Evolutionary conservation across 2,329 filamentous ascomycete species (phyloP).

Genomic region (Nectriaceae sp.): DNA sequence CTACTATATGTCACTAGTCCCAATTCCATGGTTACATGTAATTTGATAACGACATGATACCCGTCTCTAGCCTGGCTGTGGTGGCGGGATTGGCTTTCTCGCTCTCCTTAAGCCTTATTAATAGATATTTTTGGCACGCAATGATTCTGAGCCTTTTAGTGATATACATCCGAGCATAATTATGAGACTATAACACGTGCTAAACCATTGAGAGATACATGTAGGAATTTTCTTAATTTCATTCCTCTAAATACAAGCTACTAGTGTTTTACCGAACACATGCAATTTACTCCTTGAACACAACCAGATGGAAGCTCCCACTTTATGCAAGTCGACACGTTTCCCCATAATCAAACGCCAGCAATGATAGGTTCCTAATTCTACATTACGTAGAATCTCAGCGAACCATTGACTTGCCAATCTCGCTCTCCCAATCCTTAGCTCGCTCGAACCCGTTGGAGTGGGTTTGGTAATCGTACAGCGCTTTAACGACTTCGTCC

Average conservation of each 20-base stretch:
- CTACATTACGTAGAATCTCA: too few relatives aligned
- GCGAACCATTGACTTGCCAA: constrained; percentile 72
- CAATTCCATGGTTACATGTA: constrained; percentile 17
- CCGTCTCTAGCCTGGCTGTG: constrained; percentile 24
- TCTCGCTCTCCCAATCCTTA: constrained; percentile 79
- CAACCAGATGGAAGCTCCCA: background rate
- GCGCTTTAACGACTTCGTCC: constrained; percentile 74
- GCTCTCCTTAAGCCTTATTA: constrained; percentile 33
- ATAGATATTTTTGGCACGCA: constrained; percentile 28
- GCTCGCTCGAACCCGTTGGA: constrained; percentile 81
- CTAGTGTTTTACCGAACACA: too few relatives aligned
- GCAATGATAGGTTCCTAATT: background rate
- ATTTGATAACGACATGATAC: constrained; percentile 26
- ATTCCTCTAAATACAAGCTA: too few relatives aligned
- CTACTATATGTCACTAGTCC: constrained; percentile 4
- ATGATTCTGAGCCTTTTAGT: background rate
- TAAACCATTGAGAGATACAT: too few relatives aligned
- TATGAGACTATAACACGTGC: too few relatives aligned
- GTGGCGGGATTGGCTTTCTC: constrained; percentile 30
- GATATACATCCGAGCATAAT: background rate
- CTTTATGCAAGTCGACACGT: background rate
- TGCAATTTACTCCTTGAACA: too few relatives aligned
- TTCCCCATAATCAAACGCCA: background rate
- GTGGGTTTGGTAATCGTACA: constrained; percentile 72
- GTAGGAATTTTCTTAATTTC: too few relatives aligned